Percentiles rank a stretch among this genome's conserved stretches.
Evolutionary conservation across 1,284 basidiomycete genomes (phyloP).

Genomic region (Ustilago cynodontis): DNA sequence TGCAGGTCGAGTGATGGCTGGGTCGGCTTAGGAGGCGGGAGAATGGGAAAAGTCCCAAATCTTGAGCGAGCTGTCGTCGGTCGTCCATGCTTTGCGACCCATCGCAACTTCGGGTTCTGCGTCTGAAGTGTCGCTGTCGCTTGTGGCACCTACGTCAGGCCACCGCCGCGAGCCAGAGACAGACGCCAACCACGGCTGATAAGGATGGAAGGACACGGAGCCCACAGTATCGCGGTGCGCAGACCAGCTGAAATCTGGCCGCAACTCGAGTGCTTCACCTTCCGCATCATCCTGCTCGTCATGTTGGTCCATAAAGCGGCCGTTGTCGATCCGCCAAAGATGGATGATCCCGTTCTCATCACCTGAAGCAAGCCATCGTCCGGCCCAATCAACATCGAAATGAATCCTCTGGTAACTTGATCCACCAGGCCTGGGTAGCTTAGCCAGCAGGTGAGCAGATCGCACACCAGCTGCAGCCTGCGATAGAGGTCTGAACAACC

Average conservation of each 20-base stretch:
- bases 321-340: slow-evolving; percentile 49
- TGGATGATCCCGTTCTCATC: slow-evolving; percentile 38
- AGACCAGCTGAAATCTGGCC: slow-evolving; percentile 42
- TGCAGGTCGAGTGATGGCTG: neutral
- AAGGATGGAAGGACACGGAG: slow-evolving; percentile 47
- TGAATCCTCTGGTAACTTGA: slow-evolving; percentile 50
- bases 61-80: slow-evolving; percentile 34
- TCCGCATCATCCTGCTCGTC: slow-evolving; percentile 3
- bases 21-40: neutral
- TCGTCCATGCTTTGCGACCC: slow-evolving; percentile 24
- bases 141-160: slow-evolving; percentile 4
- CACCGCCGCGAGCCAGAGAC: slow-evolving; percentile 47
- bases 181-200: slow-evolving; percentile 38
- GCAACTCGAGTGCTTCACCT: slow-evolving; percentile 13
- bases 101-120: slow-evolving; percentile 2
- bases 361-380: slow-evolving; percentile 53
- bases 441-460: slow-evolving; percentile 44
- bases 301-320: slow-evolving; percentile 26
- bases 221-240: slow-evolving; percentile 52
- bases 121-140: slow-evolving; percentile 13
- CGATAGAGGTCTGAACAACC: slow-evolving; percentile 38
- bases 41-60: slow-evolving; percentile 41
- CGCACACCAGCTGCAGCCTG: slow-evolving; percentile 28
- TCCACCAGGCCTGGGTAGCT: slow-evolving; percentile 20
- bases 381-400: slow-evolving; percentile 60